Percentiles rank a stretch among this genome's conserved stretches.
These are phyloP conservation scores for Talaromyces sp. DNA, from an alignment of 2,329 filamentous ascomycete species.

Conservation along the genomic window DNA sequence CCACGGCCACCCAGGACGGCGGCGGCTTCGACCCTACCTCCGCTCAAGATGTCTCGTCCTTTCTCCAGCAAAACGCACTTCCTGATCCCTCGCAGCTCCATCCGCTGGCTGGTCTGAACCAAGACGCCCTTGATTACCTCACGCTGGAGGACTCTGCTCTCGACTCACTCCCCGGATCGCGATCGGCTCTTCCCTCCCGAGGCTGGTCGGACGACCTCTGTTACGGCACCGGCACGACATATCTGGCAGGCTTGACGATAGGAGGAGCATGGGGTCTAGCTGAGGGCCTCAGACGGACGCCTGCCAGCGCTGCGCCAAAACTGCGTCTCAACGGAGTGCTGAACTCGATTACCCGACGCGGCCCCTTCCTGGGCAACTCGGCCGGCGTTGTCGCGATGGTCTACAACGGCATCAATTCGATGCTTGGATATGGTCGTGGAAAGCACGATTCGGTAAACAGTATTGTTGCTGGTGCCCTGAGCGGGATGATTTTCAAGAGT, in stretches of 20 bases:
- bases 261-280: slow-evolving; percentile 90
- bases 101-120: slow-evolving; percentile 86
- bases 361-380: slow-evolving; percentile 93
- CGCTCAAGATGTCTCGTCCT: slow-evolving; percentile 77
- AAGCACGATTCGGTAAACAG: slow-evolving; percentile 90
- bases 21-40: slow-evolving; percentile 65
- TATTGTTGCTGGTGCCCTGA: slow-evolving; percentile 75
- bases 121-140: slow-evolving; percentile 91
- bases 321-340: slow-evolving; percentile 89
- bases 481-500: slow-evolving; percentile 94
- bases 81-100: slow-evolving; percentile 86
- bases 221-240: slow-evolving; percentile 93
- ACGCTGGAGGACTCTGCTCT: slow-evolving; percentile 87
- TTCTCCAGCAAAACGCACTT: slow-evolving; percentile 70
- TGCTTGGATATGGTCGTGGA: slow-evolving; percentile 70
- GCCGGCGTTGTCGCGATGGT: slow-evolving; percentile 92
- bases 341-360: slow-evolving; percentile 87
- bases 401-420: slow-evolving; percentile 90
- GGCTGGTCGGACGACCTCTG: slow-evolving; percentile 98
- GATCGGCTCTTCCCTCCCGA: slow-evolving; percentile 85
- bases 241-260: slow-evolving; percentile 76
- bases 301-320: slow-evolving; percentile 72
- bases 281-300: slow-evolving; percentile 74
- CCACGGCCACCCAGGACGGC: slow-evolving; percentile 48
- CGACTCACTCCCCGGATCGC: slow-evolving; percentile 76